Evolutionary conservation across 805 yeast genomes (phyloP).

Genomic region (Cyberlindnera sargentensis): DNA sequence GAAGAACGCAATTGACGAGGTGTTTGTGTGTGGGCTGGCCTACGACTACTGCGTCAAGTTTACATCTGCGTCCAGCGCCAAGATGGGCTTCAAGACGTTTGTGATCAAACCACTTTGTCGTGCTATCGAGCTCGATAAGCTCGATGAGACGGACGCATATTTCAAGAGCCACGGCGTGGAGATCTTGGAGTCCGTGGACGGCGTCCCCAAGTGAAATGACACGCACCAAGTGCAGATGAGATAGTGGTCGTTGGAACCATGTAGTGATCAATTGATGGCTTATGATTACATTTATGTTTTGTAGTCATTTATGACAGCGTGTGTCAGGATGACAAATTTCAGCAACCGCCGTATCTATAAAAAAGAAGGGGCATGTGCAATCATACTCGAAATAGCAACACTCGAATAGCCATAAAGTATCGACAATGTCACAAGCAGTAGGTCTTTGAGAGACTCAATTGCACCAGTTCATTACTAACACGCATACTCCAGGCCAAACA

Average conservation of each 20-base stretch:
- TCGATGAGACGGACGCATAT: conserved; percentile 27
- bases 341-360: too few species aligned
- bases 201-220: background rate
- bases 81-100: conserved; percentile 53
- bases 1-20: conserved; percentile 44
- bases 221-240: too few species aligned
- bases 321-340: background rate
- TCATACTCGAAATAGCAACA: too few species aligned
- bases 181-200: conserved; percentile 15
- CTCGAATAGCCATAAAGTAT: background rate
- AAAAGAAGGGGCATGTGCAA: too few species aligned
- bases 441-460: background rate
- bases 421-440: conserved; percentile 2
- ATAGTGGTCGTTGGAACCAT: too few species aligned
- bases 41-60: conserved; percentile 79
- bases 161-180: conserved; percentile 30
- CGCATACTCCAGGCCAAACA: conserved; percentile 1
- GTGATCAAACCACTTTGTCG: conserved; percentile 52
- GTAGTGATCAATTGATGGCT: too few species aligned
- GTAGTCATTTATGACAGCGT: background rate
- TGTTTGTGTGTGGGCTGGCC: conserved; percentile 76
- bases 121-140: conserved; percentile 45
- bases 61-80: conserved; percentile 65
- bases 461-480: background rate
- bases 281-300: too few species aligned